Conservation (phyloP, 2,329 filamentous ascomycete species). For the Madurella fahalii region DNA sequence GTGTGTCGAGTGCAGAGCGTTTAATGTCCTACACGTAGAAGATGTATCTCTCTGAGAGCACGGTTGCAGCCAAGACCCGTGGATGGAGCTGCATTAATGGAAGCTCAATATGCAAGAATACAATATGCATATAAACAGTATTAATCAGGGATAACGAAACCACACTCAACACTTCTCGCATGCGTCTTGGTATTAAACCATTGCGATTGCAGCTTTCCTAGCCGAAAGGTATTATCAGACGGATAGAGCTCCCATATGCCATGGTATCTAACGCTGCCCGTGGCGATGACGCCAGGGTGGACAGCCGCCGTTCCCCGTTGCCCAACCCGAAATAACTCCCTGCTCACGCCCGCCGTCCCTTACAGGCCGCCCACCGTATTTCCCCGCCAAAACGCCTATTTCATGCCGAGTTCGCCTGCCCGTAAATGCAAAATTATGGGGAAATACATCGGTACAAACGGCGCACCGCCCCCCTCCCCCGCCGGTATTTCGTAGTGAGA, state of each 20-base stretch:
- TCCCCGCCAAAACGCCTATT: conserved; percentile 5
- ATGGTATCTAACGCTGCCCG: not conserved
- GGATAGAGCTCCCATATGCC: not conserved
- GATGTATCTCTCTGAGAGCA: not conserved
- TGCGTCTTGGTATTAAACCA: not conserved
- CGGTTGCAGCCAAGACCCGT: not conserved
- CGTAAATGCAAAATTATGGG: not conserved
- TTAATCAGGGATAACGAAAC: not conserved
- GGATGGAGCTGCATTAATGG: not conserved
- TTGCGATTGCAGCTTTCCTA: no score
- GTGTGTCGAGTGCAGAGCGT: not conserved
- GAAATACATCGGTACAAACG: not conserved
- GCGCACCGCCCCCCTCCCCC: not conserved
- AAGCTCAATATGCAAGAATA: not conserved
- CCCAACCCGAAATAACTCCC: not conserved
- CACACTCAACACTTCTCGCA: no score
- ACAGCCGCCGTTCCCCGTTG: not conserved
- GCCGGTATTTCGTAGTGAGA: not conserved
- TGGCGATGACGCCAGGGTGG: not conserved
- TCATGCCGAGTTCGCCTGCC: not conserved
- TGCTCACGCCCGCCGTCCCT: not conserved
- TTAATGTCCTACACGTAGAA: not conserved
- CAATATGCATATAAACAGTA: not conserved
- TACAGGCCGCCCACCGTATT: not conserved
- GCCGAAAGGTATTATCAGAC: not conserved